Evolutionary conservation across 2,329 filamentous ascomycete species (phyloP), one percentile per base, ranked within the genome.

Genomic region (Diaporthe australafricana): DNA sequence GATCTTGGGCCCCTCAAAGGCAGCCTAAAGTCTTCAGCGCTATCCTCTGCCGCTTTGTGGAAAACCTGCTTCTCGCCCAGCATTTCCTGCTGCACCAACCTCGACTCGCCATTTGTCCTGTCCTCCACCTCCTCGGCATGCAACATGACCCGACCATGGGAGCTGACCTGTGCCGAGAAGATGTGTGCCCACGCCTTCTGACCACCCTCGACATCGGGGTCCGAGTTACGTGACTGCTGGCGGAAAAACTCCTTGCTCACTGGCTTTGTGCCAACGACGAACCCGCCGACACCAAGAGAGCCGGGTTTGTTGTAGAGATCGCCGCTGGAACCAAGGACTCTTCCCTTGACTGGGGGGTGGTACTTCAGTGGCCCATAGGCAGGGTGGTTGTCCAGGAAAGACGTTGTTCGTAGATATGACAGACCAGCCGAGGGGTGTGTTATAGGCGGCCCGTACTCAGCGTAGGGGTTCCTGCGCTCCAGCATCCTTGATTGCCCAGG

Each of bases 381-480:
- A 2, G 89, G 87, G 78, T 91, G 89, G 79, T 91, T 91, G 72
- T 89, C 86, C 76, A 88, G 80, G 79, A 84, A 88, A 48, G 85
- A 83, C 47, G 80, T 80, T 1, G 88, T 89, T 67, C 89, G 87
- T 70, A 91, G 81, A 79, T 91, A 91, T 68, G 89, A 90, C 67
- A 91, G 83, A 72, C 89, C 89, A 40, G 87, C 90, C 17, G 89
- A 91, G 5, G 90, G 90, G 75, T 91, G 89, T 25, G 87, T 89
- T 9, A 84, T 82, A 0, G 89, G 90, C n/a, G 89, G 89, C 1
- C 89, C 89, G 17, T 82, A 78, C 60, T 83, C 82, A 14, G 86
- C 84, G 74, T 89, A 90, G 0, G 87, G 87, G 73, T 79, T 85
- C 35, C 75, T 75, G 22, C 69, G 78, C 11, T 81, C 76, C 11